These are phyloP conservation scores for Phycomyces nitens DNA, from an alignment of 192 early-diverging fungal genomes.

Conservation along the genomic window DNA sequence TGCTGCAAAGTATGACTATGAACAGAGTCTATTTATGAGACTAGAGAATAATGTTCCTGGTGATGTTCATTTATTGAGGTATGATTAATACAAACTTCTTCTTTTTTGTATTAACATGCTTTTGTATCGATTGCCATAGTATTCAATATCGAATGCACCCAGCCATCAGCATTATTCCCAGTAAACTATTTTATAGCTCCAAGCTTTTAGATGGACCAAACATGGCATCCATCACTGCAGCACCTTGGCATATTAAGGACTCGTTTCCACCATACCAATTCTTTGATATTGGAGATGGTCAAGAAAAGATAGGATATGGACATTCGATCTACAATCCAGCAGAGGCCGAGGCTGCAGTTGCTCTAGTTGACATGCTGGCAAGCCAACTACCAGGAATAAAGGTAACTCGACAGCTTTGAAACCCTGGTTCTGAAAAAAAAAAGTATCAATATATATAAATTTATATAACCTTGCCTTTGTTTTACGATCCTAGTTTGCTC, in stretches of 20 bases:
- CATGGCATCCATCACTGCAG: constrained; percentile 57
- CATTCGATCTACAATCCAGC: constrained; percentile 74
- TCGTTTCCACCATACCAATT: constrained; percentile 77
- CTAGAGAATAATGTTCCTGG: constrained; percentile 66
- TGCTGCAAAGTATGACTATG: constrained; percentile 69
- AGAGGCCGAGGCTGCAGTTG: constrained; percentile 74
- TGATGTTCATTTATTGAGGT: constrained; percentile 69
- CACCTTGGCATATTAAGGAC: constrained; percentile 67
- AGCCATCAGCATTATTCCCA: constrained; percentile 80
- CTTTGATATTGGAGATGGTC: constrained; percentile 65
- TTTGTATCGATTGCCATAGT: constrained; percentile 25
- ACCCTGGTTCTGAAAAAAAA: too few relatives aligned
- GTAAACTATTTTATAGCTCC: constrained; percentile 73
- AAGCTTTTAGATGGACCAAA: constrained; percentile 70
- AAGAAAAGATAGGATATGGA: constrained; percentile 58
- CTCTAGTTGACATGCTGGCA: constrained; percentile 65
- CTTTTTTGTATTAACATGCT: too few relatives aligned
- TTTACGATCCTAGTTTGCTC: constrained; percentile 48
- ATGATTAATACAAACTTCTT: too few relatives aligned
- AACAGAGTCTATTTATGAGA: constrained; percentile 87
- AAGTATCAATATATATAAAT: neutral
- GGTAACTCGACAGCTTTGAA: too few relatives aligned
- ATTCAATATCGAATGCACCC: constrained; percentile 99
- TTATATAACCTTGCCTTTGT: neutral
- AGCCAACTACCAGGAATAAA: constrained; percentile 49